These are phyloP conservation scores for Spathaspora gorwiae DNA, from an alignment of 805 yeast species.

Conservation along the genomic window DNA sequence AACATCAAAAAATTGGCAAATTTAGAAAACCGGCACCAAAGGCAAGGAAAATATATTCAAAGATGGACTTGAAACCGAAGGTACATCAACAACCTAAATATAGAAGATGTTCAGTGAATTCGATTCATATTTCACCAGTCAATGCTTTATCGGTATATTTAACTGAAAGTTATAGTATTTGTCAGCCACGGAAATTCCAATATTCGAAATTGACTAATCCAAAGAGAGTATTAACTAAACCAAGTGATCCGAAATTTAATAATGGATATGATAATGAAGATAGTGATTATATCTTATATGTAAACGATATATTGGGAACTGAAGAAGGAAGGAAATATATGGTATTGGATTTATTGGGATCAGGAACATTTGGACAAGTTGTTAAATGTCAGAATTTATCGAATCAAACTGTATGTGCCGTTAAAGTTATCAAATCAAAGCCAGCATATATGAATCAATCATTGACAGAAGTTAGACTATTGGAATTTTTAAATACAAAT, in stretches of 20 bases:
- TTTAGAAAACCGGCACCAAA: slow-evolving; percentile 41
- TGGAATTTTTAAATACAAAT: slow-evolving; percentile 72
- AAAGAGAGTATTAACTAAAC: slow-evolving; percentile 86
- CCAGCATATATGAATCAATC: slow-evolving; percentile 91
- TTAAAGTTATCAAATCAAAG: slow-evolving; percentile 87
- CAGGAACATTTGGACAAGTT: slow-evolving; percentile 98
- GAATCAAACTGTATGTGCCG: slow-evolving; percentile 87
- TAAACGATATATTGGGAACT: slow-evolving; percentile 86
- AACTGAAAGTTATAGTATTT: slow-evolving; percentile 75
- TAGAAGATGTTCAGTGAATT: slow-evolving; percentile 62
- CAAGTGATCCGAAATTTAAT: slow-evolving; percentile 74
- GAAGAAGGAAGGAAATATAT: slow-evolving; percentile 82
- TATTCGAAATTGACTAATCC: slow-evolving; percentile 87
- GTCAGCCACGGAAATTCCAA: slow-evolving; percentile 72
- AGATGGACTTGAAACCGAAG: slow-evolving; percentile 57
- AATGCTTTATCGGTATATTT: slow-evolving; percentile 73
- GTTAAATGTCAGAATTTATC: slow-evolving; percentile 82
- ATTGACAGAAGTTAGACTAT: slow-evolving; percentile 79
- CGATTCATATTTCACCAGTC: slow-evolving; percentile 70
- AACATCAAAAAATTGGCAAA: slow-evolving; percentile 18
- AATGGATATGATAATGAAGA: slow-evolving; percentile 86
- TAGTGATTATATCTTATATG: slow-evolving; percentile 87
- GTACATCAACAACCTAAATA: slow-evolving; percentile 62
- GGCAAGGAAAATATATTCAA: slow-evolving; percentile 37
- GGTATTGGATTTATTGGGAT: slow-evolving; percentile 87